Base-by-base conservation (phyloP, 768 basidiomycete species). In the Sporobolomyces phaffii region DNA sequence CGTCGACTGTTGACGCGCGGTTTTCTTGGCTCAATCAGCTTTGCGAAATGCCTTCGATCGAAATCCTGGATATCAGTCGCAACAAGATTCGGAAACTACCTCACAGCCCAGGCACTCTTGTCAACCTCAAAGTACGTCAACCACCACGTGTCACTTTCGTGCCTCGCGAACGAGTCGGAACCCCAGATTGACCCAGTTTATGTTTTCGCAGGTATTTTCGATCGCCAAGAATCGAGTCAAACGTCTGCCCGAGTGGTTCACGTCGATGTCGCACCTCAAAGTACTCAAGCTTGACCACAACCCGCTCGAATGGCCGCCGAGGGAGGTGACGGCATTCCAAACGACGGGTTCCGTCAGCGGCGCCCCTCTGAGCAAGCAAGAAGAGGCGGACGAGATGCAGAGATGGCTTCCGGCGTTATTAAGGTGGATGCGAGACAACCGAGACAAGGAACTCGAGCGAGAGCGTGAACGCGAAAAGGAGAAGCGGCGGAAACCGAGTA, bases 241-340 rank as follows among this genome's bases (percentile, higher is more conserved):
- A 41, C 82, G 83, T 22, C 81, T 99, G 4, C 96, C 94, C 3
- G 73, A 80, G 11, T 98, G 93, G 77, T 76, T 99, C 53, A 77
- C 83, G 5, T 83, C 85, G 57, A 94, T 96, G 75, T 78, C 78
- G 34, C 80, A 82, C 56, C 81, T 99, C 44, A 84, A 85, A 51
- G 83, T 96, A 36, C 81, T 98, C 73, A 90, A 90, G 77, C 80
- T 89, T 13, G 92, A 94, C 70, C 85, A 87, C 69, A 98, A 99
- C 75, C 93, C 93, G 5, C 83, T 96, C 43, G 88, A 91, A 77
- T 98, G 92, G 91, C 94, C 94, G 0, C 88, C 90, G 10, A 82
- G 80, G 67, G 64, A 79, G 52, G 79, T 87, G 18, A 44, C 65
- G 17, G 41, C 67, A 1, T 72, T 72, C 20, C 47, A 62, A 3